Base-by-base conservation (phyloP, 768 basidiomycete genomes). In the Ephemerocybe angulata region DNA sequence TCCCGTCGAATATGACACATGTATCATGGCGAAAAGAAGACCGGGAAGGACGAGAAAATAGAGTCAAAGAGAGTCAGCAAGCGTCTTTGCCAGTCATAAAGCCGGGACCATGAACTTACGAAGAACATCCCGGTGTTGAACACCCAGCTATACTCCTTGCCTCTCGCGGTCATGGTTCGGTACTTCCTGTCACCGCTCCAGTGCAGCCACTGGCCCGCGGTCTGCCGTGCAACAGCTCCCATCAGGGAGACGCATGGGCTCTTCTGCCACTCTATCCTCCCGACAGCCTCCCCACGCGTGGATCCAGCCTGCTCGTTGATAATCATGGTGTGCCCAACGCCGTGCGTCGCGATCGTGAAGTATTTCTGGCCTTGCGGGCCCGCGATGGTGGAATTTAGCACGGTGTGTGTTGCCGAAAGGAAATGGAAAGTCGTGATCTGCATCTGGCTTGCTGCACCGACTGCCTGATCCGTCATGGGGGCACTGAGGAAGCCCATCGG, bases 291-390 rank as follows among this genome's bases (percentile, higher is more conserved):
- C 10, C 47, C 37, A 11, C 24, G 37, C 7, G 11, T 27, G 11
- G 46, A 6, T 30, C 54, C 54, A 42, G 47, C 4, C 29, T 55
- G 54, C 12, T 55, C 54, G 28, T 55, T 55, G 27, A 55, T 42
- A 15, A 55, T 8, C 1, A 55, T 27, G n/a, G 54, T 55, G 40
- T 55, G 46, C 40, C 54, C 54, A 35, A 55, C 48, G 19, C 47
- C 54, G 50, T 55, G 93, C 1, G 78, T 95, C n/a, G 90, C 90
- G 1, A 93, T 95, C 83, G 89, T 91, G 57, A 55, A 76, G 64
- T 43, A 15, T 44, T 40, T 6, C 15, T 42, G 17, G 12, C 48
- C 38, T 27, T 55, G 37, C 24, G 54, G 47, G 1, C 54, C 54
- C 19, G 50, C 28, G n/a, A 55, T 25, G 8, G 24, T 27, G 6